Conservation (phyloP, 306 rosid genomes). For the Lotus japonicus region DNA sequence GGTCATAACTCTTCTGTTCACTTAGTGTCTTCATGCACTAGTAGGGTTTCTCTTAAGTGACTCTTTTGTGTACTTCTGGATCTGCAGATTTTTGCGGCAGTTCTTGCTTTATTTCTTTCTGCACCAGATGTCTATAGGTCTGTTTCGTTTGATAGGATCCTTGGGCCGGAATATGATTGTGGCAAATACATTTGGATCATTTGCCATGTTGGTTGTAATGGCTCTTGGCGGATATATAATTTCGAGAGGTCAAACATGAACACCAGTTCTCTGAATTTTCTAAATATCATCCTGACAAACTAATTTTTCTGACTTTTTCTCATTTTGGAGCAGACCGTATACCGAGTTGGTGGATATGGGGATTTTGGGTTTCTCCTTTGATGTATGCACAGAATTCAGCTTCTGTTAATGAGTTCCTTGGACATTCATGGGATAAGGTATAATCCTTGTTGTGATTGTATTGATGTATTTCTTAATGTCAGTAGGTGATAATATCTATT, state of each 20-base stretch:
- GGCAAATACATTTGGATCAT: slow-evolving; percentile 95
- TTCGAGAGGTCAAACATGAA: slow-evolving; percentile 60
- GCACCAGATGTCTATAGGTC: slow-evolving; percentile 95
- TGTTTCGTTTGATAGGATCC: slow-evolving; percentile 97
- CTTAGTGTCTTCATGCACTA: slow-evolving; percentile 13
- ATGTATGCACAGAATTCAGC: slow-evolving; percentile 96
- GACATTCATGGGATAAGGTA: slow-evolving; percentile 97
- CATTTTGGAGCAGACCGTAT: slow-evolving; percentile 53
- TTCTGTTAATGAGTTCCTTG: slow-evolving; percentile 91
- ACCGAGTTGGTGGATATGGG: slow-evolving; percentile 99
- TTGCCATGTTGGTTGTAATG: slow-evolving; percentile 98
- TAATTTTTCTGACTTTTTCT: slow-evolving; percentile 18
- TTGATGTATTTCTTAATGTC: slow-evolving; percentile 10
- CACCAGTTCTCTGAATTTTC: slow-evolving; percentile 12
- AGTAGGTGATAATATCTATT: not conserved
- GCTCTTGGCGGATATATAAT: slow-evolving; percentile 92
- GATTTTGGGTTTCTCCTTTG: slow-evolving; percentile 97
- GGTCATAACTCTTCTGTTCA: slow-evolving; percentile 46
- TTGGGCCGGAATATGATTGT: slow-evolving; percentile 97
- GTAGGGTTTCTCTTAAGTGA: slow-evolving; percentile 22
- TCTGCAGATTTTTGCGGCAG: slow-evolving; percentile 74
- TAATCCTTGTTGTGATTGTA: not conserved
- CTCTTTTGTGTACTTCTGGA: slow-evolving; percentile 19
- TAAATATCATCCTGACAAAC: not conserved
- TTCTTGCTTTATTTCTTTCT: slow-evolving; percentile 74